phyloP scores from a whole-genome alignment of 768 basidiomycete genomes.

The Russula virescens region DNA sequence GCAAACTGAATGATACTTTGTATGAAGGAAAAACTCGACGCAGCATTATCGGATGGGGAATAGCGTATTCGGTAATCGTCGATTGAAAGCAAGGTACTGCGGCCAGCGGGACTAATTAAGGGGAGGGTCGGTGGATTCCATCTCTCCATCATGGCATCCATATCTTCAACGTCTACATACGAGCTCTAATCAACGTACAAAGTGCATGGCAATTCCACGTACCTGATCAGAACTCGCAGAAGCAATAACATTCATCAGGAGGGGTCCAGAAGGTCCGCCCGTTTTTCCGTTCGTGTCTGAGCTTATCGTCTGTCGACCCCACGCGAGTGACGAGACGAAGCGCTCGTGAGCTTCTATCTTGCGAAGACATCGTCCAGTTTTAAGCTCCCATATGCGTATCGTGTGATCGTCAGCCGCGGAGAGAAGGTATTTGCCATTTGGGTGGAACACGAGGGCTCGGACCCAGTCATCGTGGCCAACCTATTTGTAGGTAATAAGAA shows the following conservation, averaged over 20 bases:
- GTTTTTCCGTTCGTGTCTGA: slow-evolving; percentile 18
- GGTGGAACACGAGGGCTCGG: slow-evolving; percentile 52
- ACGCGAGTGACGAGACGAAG: slow-evolving; percentile 23
- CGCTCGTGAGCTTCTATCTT: slow-evolving; percentile 24
- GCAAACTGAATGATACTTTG: slow-evolving; percentile 13
- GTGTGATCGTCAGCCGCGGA: slow-evolving; percentile 57
- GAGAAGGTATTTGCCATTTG: slow-evolving; percentile 49
- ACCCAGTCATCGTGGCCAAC: slow-evolving; percentile 53
- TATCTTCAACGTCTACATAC: slow-evolving; percentile 23
- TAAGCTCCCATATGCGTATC: slow-evolving; percentile 52
- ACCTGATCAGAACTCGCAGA: slow-evolving; percentile 24
- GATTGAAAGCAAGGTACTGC: slow-evolving; percentile 21
- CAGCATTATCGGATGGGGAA: slow-evolving; percentile 13
- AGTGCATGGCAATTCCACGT: background rate
- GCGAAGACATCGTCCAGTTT: slow-evolving; percentile 43
- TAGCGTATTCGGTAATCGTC: slow-evolving; percentile 17
- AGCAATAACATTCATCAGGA: slow-evolving; percentile 24
- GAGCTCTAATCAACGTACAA: background rate
- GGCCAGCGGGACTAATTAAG: slow-evolving; percentile 10
- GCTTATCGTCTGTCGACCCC: slow-evolving; percentile 23
- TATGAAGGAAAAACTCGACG: slow-evolving; percentile 1
- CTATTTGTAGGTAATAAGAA: slow-evolving; percentile 20
- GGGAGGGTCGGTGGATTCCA: background rate
- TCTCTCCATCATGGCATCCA: slow-evolving; percentile 21
- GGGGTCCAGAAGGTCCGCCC: slow-evolving; percentile 13